Evolutionary conservation across 805 yeast genomes (phyloP), one percentile per base, ranked within the genome.

Genomic region (Nakazawaea laoshanensis): DNA sequence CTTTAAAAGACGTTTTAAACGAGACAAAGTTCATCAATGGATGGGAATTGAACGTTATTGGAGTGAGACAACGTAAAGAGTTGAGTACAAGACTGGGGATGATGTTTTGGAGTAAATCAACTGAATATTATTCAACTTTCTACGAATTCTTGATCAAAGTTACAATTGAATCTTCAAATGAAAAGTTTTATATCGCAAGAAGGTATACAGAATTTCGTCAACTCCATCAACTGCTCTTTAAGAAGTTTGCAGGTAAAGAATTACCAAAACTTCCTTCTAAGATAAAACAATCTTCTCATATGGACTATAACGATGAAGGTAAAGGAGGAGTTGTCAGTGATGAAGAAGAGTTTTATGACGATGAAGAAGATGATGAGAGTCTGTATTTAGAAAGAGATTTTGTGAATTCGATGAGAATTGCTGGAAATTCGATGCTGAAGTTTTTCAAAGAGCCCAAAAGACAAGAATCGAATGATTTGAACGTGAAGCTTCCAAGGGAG

Each of bases 161-260:
- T 2, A 57, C 52, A 8, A 53, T 54, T 20, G 47, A 56, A 27
- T 38, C 40, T 5, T 48, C 51, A 1, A 56, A 55, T 1, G 47
- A 49, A 2, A 52, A 55, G 1, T 62, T 67, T 35, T 77, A 67
- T 44, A 70, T 81, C 0, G 63, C 74, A 0, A 64, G 86, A 36
- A 56, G 79, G 7, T 89, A 84, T 50, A 55, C 70, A 3, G 85
- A 84, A 12, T 89, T 89, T 52, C 67, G 64, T 38, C 58, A 55
- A 6, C 57, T 89, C 19, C 74, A 78, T 37, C 53, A 57, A 17
- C 46, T 50, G n/a, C 53, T 87, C 35, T 67, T 65, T 39, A 57
- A 58, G 24, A 58, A 55, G 29, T 82, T 72, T 44, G 94, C 96
- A 0, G 94, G 89, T 0, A 70, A 75, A 34, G 70, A 68, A 7